Evolutionary conservation across 1,284 basidiomycete species (phyloP).

Genomic region (Rhodotorula sp.): DNA sequence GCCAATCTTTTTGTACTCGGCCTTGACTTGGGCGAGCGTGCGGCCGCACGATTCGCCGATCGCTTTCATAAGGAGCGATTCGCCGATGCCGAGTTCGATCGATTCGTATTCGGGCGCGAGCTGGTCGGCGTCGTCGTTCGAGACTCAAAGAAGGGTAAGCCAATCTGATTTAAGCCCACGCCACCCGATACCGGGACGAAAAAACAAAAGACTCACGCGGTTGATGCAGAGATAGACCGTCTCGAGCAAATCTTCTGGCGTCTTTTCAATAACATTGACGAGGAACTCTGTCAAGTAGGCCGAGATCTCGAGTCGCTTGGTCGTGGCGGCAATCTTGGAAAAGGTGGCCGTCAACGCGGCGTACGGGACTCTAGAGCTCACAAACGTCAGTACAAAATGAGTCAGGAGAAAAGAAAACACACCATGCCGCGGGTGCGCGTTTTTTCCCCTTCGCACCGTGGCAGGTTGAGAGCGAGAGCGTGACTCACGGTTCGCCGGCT

Average conservation of each 20-base stretch:
- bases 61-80: constrained; percentile 90
- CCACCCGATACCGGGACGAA: too few species aligned
- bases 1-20: constrained; percentile 88
- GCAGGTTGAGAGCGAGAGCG: neutral
- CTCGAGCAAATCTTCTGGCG: constrained; percentile 73
- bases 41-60: constrained; percentile 93
- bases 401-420: too few species aligned
- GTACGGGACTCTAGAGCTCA: constrained; percentile 78
- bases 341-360: constrained; percentile 86
- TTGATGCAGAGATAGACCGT: constrained; percentile 97
- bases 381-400: neutral
- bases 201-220: constrained; percentile 59
- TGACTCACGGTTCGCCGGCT: constrained; percentile 70
- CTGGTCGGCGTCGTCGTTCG: too few species aligned
- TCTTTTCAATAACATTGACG: constrained; percentile 80
- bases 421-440: too few species aligned
- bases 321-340: constrained; percentile 86
- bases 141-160: neutral
- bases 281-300: constrained; percentile 84
- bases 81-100: constrained; percentile 93
- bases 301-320: constrained; percentile 92
- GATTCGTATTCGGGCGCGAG: constrained; percentile 94
- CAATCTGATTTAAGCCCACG: neutral
- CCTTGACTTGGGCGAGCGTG: constrained; percentile 75
- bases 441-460: too few species aligned